phyloP scores from a whole-genome alignment of 1,139 yeast genomes.

The Sporopachydermia cereana region DNA sequence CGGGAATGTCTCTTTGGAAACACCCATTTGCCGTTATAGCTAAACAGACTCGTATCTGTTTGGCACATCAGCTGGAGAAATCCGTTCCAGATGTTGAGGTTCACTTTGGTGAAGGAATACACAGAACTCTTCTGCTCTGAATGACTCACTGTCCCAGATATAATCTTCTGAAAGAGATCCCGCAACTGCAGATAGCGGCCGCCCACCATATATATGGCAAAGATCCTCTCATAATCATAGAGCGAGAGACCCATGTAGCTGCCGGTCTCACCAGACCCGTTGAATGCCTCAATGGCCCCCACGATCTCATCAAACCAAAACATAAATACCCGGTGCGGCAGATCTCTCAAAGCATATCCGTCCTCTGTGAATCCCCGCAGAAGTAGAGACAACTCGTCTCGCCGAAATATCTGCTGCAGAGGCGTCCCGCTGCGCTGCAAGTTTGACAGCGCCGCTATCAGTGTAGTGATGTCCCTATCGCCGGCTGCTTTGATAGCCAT shows the following conservation, averaged over 20 bases:
- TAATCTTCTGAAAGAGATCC: not conserved
- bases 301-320: not conserved
- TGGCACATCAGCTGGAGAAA: not conserved
- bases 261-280: not conserved
- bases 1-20: not conserved
- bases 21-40: not conserved
- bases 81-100: not conserved
- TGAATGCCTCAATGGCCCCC: not conserved
- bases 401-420: not conserved
- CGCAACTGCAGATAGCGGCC: not conserved
- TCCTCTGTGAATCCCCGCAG: not conserved
- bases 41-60: not conserved
- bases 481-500: too few species aligned
- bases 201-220: not conserved
- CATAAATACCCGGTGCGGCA: not conserved
- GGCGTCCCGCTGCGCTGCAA: not conserved
- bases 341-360: not conserved
- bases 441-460: not conserved
- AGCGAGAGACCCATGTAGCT: not conserved
- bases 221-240: conserved; percentile 1
- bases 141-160: not conserved
- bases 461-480: too few species aligned
- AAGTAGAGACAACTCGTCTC: not conserved
- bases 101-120: not conserved
- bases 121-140: not conserved